These are phyloP conservation scores for Hypoxylon sp. DNA, from an alignment of 2,329 filamentous ascomycete species.

Conservation along the genomic window DNA sequence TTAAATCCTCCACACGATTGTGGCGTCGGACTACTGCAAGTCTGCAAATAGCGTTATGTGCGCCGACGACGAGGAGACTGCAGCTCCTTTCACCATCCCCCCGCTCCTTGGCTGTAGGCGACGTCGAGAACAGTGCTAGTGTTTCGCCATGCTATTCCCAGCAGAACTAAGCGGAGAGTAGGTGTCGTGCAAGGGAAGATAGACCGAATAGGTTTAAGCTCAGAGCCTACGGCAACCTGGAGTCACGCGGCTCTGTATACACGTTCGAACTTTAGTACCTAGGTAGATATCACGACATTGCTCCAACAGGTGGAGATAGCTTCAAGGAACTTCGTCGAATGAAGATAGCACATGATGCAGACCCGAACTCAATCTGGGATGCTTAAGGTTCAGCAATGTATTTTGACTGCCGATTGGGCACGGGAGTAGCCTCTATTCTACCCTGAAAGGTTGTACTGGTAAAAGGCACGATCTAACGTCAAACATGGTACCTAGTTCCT, in stretches of 20 bases:
- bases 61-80: constrained; percentile 14
- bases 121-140: neutral
- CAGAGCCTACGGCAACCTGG: neutral
- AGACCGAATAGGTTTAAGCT: neutral
- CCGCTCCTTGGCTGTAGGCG: constrained; percentile 28
- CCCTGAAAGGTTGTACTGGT: neutral
- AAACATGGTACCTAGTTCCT: neutral
- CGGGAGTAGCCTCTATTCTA: neutral
- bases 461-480: neutral
- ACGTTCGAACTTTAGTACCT: neutral
- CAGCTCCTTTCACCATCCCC: constrained; percentile 13
- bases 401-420: neutral
- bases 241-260: neutral
- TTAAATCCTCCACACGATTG: constrained; percentile 26
- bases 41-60: constrained; percentile 4
- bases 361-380: neutral
- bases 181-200: constrained; percentile 5
- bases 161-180: neutral
- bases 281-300: neutral
- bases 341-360: neutral
- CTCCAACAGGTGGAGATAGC: neutral
- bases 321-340: neutral
- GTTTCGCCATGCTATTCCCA: neutral
- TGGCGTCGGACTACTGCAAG: constrained; percentile 35
- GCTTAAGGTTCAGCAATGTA: neutral